Conservation (phyloP, 2,329 filamentous ascomycete species). For the Dactylellina haptotyla region DNA sequence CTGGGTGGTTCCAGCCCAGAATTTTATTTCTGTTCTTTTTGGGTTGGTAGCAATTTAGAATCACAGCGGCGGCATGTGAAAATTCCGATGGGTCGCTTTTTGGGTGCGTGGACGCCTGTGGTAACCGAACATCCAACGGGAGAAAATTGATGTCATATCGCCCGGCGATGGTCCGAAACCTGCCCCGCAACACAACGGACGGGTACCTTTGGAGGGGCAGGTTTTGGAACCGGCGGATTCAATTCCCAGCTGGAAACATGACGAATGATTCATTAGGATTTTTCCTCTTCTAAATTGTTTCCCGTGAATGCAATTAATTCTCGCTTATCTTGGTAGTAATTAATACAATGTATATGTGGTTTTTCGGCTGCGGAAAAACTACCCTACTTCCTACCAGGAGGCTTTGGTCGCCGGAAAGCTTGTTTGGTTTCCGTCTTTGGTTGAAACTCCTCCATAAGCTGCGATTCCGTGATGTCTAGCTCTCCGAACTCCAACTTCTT, state of each 20-base stretch:
- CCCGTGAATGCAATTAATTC: slow-evolving; percentile 12
- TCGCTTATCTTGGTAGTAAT: slow-evolving; percentile 50
- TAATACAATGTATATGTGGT: slow-evolving; percentile 10
- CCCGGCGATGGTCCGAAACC: slow-evolving; percentile 51
- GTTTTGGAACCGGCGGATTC: not conserved
- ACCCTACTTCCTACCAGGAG: slow-evolving; percentile 70
- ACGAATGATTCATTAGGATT: too few relatives aligned
- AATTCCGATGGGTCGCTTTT: slow-evolving; percentile 32
- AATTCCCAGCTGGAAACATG: not conserved
- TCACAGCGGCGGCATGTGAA: slow-evolving; percentile 29
- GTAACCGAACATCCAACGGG: slow-evolving; percentile 47
- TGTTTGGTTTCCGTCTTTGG: slow-evolving; percentile 73
- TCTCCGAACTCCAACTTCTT: slow-evolving; percentile 72
- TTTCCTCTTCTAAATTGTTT: too few relatives aligned
- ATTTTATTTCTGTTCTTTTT: too few relatives aligned
- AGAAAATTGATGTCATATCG: slow-evolving; percentile 47
- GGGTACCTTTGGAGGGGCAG: slow-evolving; percentile 36
- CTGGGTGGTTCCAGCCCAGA: slow-evolving; percentile 32
- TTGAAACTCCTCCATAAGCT: slow-evolving; percentile 74
- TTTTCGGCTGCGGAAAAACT: slow-evolving; percentile 1
- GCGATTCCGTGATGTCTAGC: slow-evolving; percentile 73
- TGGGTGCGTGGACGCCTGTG: slow-evolving; percentile 14
- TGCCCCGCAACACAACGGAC: slow-evolving; percentile 50
- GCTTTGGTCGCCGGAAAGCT: slow-evolving; percentile 80
- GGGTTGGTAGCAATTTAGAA: not conserved